Evolutionary conservation across 176 grass and related monocot species (phyloP).

Genomic region (Chloris gayana): DNA sequence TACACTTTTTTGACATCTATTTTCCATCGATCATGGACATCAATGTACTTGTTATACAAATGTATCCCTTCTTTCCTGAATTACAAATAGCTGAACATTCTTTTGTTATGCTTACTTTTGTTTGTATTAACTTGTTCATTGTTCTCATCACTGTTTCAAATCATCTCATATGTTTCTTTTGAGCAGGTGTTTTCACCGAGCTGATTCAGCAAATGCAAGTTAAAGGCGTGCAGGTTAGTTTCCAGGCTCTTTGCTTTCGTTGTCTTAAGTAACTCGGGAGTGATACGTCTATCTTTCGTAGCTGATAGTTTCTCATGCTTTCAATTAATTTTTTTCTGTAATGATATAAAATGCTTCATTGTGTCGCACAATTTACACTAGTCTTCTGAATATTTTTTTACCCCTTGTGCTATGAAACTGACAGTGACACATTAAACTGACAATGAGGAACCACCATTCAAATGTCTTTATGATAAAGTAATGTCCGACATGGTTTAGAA

Average conservation of each 20-base stretch:
- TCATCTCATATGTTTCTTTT: background rate
- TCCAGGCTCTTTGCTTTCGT: constrained; percentile 22
- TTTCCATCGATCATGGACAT: background rate
- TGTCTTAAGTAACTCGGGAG: background rate
- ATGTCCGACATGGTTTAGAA: background rate
- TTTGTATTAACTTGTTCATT: background rate
- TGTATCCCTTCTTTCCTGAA: constrained; percentile 11
- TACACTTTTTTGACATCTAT: background rate
- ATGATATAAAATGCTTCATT: background rate
- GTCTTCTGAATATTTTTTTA: background rate
- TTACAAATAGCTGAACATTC: background rate
- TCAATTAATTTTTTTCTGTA: background rate
- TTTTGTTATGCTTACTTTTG: background rate
- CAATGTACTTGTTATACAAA: background rate
- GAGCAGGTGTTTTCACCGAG: constrained; percentile 95
- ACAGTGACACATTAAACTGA: constrained; percentile 5
- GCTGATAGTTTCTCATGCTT: background rate
- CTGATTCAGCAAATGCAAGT: constrained; percentile 99
- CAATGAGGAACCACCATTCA: background rate
- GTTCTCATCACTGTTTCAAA: background rate
- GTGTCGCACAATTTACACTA: background rate
- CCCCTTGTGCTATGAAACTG: background rate
- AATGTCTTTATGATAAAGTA: background rate
- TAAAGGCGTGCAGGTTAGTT: constrained; percentile 92
- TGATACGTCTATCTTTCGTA: background rate